These are phyloP conservation scores for Trichosporon faecale DNA, from an alignment of 1,284 basidiomycete genomes.

Conservation along the genomic window DNA sequence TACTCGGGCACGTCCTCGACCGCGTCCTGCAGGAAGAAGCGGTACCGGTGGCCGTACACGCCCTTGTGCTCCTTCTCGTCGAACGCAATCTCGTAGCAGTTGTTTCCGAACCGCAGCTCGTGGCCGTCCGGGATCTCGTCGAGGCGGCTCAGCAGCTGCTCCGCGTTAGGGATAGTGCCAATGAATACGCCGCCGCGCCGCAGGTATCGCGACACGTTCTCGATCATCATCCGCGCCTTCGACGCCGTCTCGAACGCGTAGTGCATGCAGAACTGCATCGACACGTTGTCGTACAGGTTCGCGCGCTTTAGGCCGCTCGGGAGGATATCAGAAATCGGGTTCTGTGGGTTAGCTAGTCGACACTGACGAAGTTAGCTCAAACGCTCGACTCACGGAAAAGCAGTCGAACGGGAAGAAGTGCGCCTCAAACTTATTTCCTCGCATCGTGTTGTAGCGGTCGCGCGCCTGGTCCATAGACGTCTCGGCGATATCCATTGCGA, in stretches of 20 bases:
- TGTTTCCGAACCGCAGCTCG: slow-evolving; percentile 82
- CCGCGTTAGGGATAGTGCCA: slow-evolving; percentile 88
- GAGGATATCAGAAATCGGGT: slow-evolving; percentile 68
- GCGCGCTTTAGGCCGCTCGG: slow-evolving; percentile 58
- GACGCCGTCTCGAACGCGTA: slow-evolving; percentile 89
- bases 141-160: slow-evolving; percentile 69
- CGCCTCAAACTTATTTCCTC: slow-evolving; percentile 64
- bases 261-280: slow-evolving; percentile 99
- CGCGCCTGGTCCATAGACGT: slow-evolving; percentile 89
- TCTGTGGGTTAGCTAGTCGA: slow-evolving; percentile 37
- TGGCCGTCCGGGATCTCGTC: slow-evolving; percentile 62
- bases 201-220: slow-evolving; percentile 80
- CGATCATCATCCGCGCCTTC: slow-evolving; percentile 87
- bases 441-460: slow-evolving; percentile 60
- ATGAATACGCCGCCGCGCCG: slow-evolving; percentile 82
- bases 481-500: slow-evolving; percentile 85
- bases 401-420: slow-evolving; percentile 86
- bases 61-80: slow-evolving; percentile 63
- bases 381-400: slow-evolving; percentile 58
- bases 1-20: slow-evolving; percentile 98
- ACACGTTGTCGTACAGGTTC: slow-evolving; percentile 78
- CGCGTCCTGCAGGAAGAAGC: slow-evolving; percentile 89
- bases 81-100: slow-evolving; percentile 83
- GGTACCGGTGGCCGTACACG: slow-evolving; percentile 84
- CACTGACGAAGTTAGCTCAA: background rate